Evolutionary conservation across 768 basidiomycete species (phyloP), one percentile per base, ranked within the genome.

Genomic region (Pleurotus sapidus): DNA sequence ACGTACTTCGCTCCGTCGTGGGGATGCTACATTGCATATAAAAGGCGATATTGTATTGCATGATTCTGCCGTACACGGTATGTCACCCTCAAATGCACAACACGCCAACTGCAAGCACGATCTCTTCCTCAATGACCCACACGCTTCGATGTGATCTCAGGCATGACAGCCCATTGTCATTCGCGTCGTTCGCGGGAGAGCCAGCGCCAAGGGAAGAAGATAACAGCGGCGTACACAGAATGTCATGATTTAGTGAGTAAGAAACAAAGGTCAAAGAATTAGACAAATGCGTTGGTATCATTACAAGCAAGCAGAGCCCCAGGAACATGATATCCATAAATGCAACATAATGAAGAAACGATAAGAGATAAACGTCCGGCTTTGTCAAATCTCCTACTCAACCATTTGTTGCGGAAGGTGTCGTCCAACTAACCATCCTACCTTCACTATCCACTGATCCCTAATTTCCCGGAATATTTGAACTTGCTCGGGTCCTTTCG

Each of bases 341-440:
- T 18, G 54, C 38, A 46, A 56, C 23, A 56, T 17, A 14, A 38
- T 25, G 23, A 38, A 27, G 49, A 25, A 38, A 11, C 14, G 42
- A 30, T 42, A 3, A 3, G 20, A 47, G 38, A 42, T 5, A 23
- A 4, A 56, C 12, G 34, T 46, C 55, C 39, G 37, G 42, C 42
- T n/a, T 45, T 15, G 37, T 12, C 27, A 34, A 11, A 34, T 34
- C 30, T 34, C n/a, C 18, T 63, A 64, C 57, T 70, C 70, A 37
- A 74, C 72, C 76, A 78, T 79, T 17, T 66, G 65, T 38, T 72
- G 67, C 14, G 67, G 68, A 30, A 62, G 61, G n/a, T 67, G 67
- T 59, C 76, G 70, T 3, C 88, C 87, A 6, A 89, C 85, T 34
- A 91, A 67, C 91, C 92, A 93, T 1, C 91, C 91, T 23, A 90